Percentiles rank a stretch among this genome's conserved stretches.
phyloP scores from a whole-genome alignment of 805 yeast genomes.

The Kazachstania viticola region DNA sequence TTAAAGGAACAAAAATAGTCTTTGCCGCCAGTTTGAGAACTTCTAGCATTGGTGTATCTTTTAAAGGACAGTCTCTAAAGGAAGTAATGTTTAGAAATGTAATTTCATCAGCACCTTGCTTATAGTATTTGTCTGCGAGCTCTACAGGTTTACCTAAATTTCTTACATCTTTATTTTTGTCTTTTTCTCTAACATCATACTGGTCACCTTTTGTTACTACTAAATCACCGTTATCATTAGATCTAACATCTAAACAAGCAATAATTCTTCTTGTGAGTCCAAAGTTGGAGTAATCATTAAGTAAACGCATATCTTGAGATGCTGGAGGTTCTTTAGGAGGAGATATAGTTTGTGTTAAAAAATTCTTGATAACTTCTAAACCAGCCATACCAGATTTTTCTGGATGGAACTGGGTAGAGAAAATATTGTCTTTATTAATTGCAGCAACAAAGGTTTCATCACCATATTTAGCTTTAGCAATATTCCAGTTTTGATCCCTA shows the following conservation, averaged over 20 bases:
- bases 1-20: constrained; percentile 89
- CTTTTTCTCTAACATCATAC: constrained; percentile 85
- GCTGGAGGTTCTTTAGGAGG: constrained; percentile 14
- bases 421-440: constrained; percentile 58
- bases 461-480: constrained; percentile 66
- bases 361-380: constrained; percentile 58
- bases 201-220: constrained; percentile 99
- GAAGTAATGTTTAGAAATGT: constrained; percentile 93
- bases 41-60: constrained; percentile 91
- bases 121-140: constrained; percentile 78
- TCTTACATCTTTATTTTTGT: constrained; percentile 46
- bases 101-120: constrained; percentile 95
- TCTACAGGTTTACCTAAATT: constrained; percentile 95
- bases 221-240: constrained; percentile 87
- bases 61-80: constrained; percentile 85
- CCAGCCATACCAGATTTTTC: constrained; percentile 95
- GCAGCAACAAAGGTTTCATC: constrained; percentile 77
- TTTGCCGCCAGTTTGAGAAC: constrained; percentile 75
- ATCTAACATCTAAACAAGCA: constrained; percentile 94
- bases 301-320: constrained; percentile 10
- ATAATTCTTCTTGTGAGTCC: constrained; percentile 86
- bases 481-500: constrained; percentile 47
- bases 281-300: constrained; percentile 31
- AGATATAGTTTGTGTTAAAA: constrained; percentile 35
- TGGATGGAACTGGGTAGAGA: constrained; percentile 99